Evolutionary conservation across 129 eudicot species (phyloP).

Genomic region (Chrysanthemum seticuspe): DNA sequence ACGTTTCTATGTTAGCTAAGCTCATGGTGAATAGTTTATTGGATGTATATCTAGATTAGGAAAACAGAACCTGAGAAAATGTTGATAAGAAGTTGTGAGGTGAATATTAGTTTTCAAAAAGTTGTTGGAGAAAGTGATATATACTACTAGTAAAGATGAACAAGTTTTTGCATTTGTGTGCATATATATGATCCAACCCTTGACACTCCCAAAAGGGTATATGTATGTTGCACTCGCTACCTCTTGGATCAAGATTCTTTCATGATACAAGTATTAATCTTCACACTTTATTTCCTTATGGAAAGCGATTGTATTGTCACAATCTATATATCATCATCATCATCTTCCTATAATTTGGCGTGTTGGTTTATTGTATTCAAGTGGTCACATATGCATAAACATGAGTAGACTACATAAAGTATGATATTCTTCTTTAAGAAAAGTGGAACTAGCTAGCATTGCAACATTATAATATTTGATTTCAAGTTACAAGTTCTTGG

Average conservation of each 20-base stretch:
- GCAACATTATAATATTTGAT: too few species aligned
- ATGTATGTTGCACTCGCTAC: neutral
- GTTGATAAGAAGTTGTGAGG: too few species aligned
- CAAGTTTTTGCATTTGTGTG: slow-evolving; percentile 9
- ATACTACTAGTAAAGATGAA: neutral
- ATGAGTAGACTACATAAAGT: neutral
- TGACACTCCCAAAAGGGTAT: slow-evolving; percentile 15
- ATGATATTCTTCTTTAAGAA: neutral
- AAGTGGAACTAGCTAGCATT: neutral
- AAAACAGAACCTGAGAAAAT: neutral
- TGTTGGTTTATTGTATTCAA: too few species aligned
- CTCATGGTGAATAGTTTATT: neutral
- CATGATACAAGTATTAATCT: neutral
- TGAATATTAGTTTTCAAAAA: neutral
- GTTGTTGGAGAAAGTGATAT: neutral
- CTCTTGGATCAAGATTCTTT: slow-evolving; percentile 10
- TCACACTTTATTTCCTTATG: slow-evolving; percentile 1
- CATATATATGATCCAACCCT: neutral
- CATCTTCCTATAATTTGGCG: neutral
- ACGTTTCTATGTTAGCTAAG: neutral
- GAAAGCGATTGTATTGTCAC: slow-evolving; percentile 18
- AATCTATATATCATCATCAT: neutral
- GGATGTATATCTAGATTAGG: neutral
- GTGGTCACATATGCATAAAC: neutral
- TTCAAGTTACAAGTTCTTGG: neutral